Evolutionary conservation across 768 basidiomycete species (phyloP), one percentile per base, ranked within the genome.

Genomic region (Mycena venus): DNA sequence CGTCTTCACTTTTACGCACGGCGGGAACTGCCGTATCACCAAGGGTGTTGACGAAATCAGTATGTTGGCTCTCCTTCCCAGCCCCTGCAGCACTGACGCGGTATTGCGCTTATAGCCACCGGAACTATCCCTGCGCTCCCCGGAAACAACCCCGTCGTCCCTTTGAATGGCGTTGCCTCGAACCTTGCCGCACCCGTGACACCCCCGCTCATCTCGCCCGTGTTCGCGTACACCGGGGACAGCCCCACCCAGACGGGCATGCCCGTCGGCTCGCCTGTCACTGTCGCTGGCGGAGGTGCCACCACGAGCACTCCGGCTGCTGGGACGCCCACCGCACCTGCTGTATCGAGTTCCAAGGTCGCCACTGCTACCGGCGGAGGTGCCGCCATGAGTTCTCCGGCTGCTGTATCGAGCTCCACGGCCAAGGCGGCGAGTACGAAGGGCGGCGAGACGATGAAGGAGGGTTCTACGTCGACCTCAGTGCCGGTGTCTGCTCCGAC

Each of bases 131-230:
- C 79, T 36, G 83, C 84, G 40, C 87, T 91, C 40, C 90, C 89
- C 2, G 90, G 90, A 40, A 90, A 90, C 81, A 90, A 90, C 79
- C 89, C 89, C 12, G 86, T 91, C 25, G 68, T 74, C 12, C 38
- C 40, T 2, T n/a, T 64, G 23, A 62, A 62, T 63, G 65, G 66
- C 7, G 31, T 11, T 3, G 72, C 72, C 23, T 7, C 12, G 27
- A 74, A 68, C 65, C 68, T 71, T 38, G 64, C 23, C 23, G 69
- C 72, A 5, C 9, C 78, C n/a, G 81, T 77, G n/a, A 80, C 78
- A 2, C 89, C 89, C 44, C 73, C 82, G 7, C 74, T 87, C 10
- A 79, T 90, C 62, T 73, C 81, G 8, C 89, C 89, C 34, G 82
- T 90, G 36, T 89, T 82, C 69, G 88, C 82, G 9, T 90, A 90